Percentiles rank a stretch among this genome's conserved stretches.
These are phyloP conservation scores for Phoma sp. DNA, from an alignment of 2,329 filamentous ascomycete species.

Conservation along the genomic window DNA sequence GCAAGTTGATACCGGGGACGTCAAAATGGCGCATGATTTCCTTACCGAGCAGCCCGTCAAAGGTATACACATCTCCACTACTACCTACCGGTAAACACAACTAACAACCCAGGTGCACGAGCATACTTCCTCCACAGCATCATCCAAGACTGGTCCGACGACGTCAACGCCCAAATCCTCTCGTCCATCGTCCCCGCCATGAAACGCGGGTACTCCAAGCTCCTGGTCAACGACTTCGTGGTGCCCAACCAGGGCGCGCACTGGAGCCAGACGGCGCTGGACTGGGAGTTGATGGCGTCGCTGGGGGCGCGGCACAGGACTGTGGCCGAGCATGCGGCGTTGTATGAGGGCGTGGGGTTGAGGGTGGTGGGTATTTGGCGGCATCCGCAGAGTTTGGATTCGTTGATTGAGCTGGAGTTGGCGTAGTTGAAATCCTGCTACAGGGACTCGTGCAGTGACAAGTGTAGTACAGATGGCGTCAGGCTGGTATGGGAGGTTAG, in stretches of 20 bases:
- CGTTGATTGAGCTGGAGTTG: slow-evolving; percentile 33
- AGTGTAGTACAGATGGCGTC: too few relatives aligned
- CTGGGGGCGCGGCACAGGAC: slow-evolving; percentile 36
- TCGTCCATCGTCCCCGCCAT: slow-evolving; percentile 34
- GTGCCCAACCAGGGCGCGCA: slow-evolving; percentile 34
- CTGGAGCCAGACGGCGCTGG: slow-evolving; percentile 34
- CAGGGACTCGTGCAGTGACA: too few relatives aligned
- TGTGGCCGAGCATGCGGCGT: slow-evolving; percentile 25
- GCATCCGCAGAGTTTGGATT: slow-evolving; percentile 30
- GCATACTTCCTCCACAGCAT: slow-evolving; percentile 41
- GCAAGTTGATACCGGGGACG: slow-evolving; percentile 28
- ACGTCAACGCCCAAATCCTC: slow-evolving; percentile 31
- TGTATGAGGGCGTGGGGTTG: slow-evolving; percentile 31
- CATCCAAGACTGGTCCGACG: slow-evolving; percentile 41
- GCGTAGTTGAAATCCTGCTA: neutral
- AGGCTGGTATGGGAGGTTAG: too few relatives aligned
- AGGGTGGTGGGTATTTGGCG: slow-evolving; percentile 29
- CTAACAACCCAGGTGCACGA: slow-evolving; percentile 20
- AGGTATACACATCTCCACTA: slow-evolving; percentile 9
- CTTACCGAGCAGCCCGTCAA: slow-evolving; percentile 42
- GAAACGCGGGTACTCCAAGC: slow-evolving; percentile 37
- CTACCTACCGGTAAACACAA: neutral
- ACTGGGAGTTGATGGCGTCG: slow-evolving; percentile 36
- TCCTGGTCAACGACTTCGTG: slow-evolving; percentile 38
- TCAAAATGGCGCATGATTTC: slow-evolving; percentile 48